These are phyloP conservation scores for Caloboletus firmus DNA, from an alignment of 1,284 basidiomycete species.

Conservation along the genomic window DNA sequence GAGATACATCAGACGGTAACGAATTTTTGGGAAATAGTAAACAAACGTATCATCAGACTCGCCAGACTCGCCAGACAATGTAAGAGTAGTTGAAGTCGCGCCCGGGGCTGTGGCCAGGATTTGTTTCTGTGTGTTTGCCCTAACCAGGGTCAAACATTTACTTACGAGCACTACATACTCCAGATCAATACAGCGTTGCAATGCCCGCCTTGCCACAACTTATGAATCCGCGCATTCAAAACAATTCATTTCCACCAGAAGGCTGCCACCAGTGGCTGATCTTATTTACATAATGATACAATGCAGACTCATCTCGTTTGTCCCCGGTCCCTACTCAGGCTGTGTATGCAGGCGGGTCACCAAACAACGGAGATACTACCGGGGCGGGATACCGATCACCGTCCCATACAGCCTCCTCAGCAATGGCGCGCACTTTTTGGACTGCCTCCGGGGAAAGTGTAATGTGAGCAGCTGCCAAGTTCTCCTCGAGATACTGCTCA, in stretches of 20 bases:
- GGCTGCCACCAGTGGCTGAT: slow-evolving; percentile 8
- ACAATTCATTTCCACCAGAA: background rate
- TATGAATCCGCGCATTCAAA: background rate
- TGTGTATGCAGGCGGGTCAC: slow-evolving; percentile 18
- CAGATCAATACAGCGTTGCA: no score
- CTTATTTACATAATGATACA: slow-evolving; percentile 9
- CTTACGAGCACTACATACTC: no score
- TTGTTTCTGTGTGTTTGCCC: no score
- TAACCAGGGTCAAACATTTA: no score
- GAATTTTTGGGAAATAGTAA: no score
- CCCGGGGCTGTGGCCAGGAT: no score
- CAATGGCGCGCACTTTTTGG: slow-evolving; percentile 33
- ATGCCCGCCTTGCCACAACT: no score
- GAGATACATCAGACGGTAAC: background rate
- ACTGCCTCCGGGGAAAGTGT: slow-evolving; percentile 35
- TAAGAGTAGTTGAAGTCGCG: no score
- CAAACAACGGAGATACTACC: slow-evolving; percentile 2
- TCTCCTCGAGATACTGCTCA: slow-evolving; percentile 43
- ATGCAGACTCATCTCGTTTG: slow-evolving; percentile 9
- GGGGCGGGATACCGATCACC: slow-evolving; percentile 24
- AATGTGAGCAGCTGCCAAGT: slow-evolving; percentile 35
- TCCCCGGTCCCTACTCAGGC: background rate
- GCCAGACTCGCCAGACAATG: no score
- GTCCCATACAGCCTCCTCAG: slow-evolving; percentile 27
- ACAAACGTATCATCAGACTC: no score